Evolutionary conservation across 805 yeast species (phyloP).

Genomic region (Suhomyces xylopsoci): DNA sequence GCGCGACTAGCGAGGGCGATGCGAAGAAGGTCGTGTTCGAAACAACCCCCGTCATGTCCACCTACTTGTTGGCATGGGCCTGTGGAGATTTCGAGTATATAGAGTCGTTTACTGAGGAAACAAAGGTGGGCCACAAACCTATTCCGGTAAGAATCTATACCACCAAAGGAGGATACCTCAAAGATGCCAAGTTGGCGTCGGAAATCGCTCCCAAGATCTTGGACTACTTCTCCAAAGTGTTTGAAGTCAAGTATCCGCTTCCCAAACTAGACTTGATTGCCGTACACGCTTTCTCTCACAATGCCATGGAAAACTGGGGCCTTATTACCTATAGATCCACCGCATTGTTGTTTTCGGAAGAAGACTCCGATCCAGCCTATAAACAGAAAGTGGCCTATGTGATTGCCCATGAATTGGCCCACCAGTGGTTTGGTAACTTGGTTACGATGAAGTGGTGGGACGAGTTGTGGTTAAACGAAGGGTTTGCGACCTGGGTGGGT

Average conservation of each 20-base stretch:
- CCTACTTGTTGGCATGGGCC: constrained; percentile 59
- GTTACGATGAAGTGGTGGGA: constrained; percentile 96
- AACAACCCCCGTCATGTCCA: constrained; percentile 53
- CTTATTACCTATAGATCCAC: constrained; percentile 64
- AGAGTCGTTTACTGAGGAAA: constrained; percentile 41
- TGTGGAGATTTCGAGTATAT: constrained; percentile 55
- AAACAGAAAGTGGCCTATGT: constrained; percentile 78
- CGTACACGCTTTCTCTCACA: constrained; percentile 74
- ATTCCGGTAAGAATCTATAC: constrained; percentile 53
- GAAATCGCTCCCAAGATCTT: constrained; percentile 48
- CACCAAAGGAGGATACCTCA: constrained; percentile 47
- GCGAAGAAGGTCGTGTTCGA: constrained; percentile 35
- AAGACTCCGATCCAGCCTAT: constrained; percentile 46
- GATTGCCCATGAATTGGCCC: constrained; percentile 83
- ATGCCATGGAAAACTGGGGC: constrained; percentile 94
- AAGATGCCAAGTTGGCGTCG: constrained; percentile 48
- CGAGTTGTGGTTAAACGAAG: constrained; percentile 86
- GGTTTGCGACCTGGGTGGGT: constrained; percentile 87
- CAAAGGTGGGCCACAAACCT: constrained; percentile 36
- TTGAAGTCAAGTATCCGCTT: constrained; percentile 61
- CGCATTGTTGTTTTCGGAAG: constrained; percentile 44
- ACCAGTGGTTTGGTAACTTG: constrained; percentile 88
- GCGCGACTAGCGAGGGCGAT: constrained; percentile 15
- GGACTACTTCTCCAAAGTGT: constrained; percentile 47
- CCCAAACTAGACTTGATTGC: constrained; percentile 81